phyloP scores from a whole-genome alignment of 2,329 filamentous ascomycete species.

The Scedosporium aurantiacum region DNA sequence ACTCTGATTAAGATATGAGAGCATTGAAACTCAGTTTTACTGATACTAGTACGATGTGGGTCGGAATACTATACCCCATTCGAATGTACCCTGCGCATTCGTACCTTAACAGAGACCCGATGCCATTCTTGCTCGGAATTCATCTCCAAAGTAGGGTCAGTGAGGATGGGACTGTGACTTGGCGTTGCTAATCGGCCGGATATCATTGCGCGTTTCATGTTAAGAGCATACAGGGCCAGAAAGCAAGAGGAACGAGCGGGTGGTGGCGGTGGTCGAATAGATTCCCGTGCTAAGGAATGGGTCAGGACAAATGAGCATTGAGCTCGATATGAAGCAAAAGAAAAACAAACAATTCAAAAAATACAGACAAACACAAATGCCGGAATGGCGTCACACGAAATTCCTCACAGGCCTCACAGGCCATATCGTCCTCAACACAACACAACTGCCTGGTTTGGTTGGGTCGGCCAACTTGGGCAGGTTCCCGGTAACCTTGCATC shows the following conservation, averaged over 20 bases:
- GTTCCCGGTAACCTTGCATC: background rate
- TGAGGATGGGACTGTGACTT: no score
- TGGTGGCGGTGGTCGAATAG: background rate
- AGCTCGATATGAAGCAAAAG: background rate
- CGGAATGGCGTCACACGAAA: background rate
- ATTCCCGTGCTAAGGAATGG: background rate
- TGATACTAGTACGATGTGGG: background rate
- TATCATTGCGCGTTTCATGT: no score
- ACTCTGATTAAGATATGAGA: conserved; percentile 11
- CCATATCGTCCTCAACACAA: background rate
- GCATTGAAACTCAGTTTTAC: background rate
- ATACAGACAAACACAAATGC: background rate
- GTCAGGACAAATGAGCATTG: background rate
- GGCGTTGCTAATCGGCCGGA: no score
- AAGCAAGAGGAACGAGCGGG: no score
- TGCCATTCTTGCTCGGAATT: no score
- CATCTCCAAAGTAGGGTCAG: no score
- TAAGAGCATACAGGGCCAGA: no score
- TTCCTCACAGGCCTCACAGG: background rate
- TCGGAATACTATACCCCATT: background rate
- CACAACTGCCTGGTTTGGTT: background rate
- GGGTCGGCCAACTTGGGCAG: background rate
- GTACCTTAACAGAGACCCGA: no score
- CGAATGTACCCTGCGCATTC: background rate
- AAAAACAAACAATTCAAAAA: background rate